These are phyloP conservation scores for Hygrocybe punicea DNA, from an alignment of 768 basidiomycete genomes.

Conservation along the genomic window DNA sequence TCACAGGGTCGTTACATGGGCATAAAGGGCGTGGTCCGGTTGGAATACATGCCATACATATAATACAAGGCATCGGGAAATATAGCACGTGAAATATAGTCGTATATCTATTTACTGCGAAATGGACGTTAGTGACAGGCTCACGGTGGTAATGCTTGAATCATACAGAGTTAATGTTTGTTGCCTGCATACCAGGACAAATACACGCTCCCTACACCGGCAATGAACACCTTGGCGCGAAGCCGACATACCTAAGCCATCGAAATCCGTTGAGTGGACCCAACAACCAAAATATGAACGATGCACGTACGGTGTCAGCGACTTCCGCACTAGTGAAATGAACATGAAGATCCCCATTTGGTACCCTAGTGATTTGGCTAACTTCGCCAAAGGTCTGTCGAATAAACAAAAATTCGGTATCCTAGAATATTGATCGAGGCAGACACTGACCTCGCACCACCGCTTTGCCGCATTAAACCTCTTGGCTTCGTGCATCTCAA, in stretches of 20 bases:
- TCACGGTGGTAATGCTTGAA: not conserved
- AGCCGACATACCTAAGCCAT: constrained; percentile 65
- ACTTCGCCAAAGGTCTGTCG: constrained; percentile 71
- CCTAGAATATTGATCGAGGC: not conserved
- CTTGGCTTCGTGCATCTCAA: constrained; percentile 53
- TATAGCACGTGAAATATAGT: not conserved
- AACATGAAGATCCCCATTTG: constrained; percentile 75
- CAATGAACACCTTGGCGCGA: constrained; percentile 69
- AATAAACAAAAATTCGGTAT: not conserved
- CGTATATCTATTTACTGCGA: not conserved
- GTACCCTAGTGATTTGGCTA: constrained; percentile 66
- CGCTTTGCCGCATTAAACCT: constrained; percentile 65
- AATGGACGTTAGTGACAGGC: not conserved
- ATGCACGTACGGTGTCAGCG: constrained; percentile 65
- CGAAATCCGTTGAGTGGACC: not conserved
- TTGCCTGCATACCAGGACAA: constrained; percentile 70
- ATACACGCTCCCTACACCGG: constrained; percentile 73
- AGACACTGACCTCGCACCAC: constrained; percentile 68
- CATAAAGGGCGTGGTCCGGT: not conserved
- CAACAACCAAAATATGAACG: not conserved
- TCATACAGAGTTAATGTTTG: constrained; percentile 31
- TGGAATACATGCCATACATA: not conserved
- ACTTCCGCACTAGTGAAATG: constrained; percentile 73
- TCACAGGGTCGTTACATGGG: not conserved
- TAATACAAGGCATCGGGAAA: not conserved